phyloP scores from a whole-genome alignment of 352 stramenopile genomes.

The Pythium rishiriense region DNA sequence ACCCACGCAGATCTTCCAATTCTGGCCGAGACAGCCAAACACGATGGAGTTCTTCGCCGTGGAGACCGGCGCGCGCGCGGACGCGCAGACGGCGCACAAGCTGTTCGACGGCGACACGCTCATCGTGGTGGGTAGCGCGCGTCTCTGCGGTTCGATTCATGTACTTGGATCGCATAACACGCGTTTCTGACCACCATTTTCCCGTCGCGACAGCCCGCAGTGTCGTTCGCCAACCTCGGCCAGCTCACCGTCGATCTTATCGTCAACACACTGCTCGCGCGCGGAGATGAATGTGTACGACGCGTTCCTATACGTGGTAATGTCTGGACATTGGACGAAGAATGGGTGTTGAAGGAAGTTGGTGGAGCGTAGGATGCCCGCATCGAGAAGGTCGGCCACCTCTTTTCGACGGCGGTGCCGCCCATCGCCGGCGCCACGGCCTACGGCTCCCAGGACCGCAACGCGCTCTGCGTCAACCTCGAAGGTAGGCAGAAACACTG shows the following conservation, averaged over 20 bases:
- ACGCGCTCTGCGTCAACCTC: conserved; percentile 72
- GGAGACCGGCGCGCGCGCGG: conserved; percentile 23
- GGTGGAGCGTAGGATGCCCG: conserved; percentile 34
- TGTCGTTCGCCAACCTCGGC: conserved; percentile 82
- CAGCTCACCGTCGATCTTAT: conserved; percentile 78
- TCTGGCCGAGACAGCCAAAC: too few relatives aligned
- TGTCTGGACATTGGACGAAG: too few relatives aligned
- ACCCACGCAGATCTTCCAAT: too few relatives aligned
- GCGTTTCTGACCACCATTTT: not conserved
- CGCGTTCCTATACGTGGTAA: not conserved
- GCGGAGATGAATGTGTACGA: conserved; percentile 46
- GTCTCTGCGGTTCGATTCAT: not conserved
- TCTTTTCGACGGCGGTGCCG: conserved; percentile 60
- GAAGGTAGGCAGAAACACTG: conserved; percentile 39
- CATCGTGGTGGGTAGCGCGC: conserved; percentile 42
- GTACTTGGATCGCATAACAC: not conserved
- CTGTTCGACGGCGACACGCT: conserved; percentile 59
- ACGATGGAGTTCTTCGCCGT: conserved; percentile 53
- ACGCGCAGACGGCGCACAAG: conserved; percentile 28
- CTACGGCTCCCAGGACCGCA: conserved; percentile 42
- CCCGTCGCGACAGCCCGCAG: conserved; percentile 42
- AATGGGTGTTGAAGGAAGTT: too few relatives aligned
- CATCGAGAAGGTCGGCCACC: conserved; percentile 50
- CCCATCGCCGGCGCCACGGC: conserved; percentile 62
- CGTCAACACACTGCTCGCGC: conserved; percentile 70